These are phyloP conservation scores for Venturia asperata DNA, from an alignment of 2,329 filamentous ascomycete species.

Conservation along the genomic window DNA sequence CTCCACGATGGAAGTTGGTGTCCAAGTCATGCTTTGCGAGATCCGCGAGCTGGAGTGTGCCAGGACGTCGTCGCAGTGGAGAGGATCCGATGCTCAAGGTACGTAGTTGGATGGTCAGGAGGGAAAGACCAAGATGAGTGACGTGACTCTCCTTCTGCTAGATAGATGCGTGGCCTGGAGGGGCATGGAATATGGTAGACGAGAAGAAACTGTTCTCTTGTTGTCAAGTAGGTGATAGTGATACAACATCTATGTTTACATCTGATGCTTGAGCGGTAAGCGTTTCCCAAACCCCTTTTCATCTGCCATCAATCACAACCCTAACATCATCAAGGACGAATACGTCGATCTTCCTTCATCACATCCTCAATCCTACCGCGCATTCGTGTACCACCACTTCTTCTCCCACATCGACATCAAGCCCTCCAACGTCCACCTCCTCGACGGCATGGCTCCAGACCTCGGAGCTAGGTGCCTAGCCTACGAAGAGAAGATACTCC, in stretches of 20 bases:
- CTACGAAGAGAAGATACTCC: slow-evolving; percentile 72
- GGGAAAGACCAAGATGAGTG: not conserved
- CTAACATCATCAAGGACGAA: slow-evolving; percentile 76
- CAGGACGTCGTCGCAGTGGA: not conserved
- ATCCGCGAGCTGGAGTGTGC: not conserved
- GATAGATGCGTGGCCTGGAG: not conserved
- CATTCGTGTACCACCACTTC: slow-evolving; percentile 90
- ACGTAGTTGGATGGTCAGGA: not conserved
- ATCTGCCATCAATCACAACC: not conserved
- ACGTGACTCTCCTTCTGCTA: not conserved
- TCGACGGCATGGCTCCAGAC: slow-evolving; percentile 71
- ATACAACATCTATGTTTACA: not conserved
- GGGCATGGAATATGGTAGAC: not conserved
- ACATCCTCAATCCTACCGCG: slow-evolving; percentile 80
- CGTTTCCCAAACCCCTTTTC: too few relatives aligned
- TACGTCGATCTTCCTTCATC: slow-evolving; percentile 78
- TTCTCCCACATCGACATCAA: slow-evolving; percentile 79
- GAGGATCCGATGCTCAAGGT: not conserved
- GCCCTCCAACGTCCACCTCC: slow-evolving; percentile 75
- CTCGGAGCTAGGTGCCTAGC: slow-evolving; percentile 68
- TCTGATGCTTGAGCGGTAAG: not conserved
- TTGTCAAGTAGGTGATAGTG: not conserved
- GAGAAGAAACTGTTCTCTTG: not conserved
- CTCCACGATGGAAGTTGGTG: not conserved
- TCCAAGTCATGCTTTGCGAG: not conserved